phyloP scores from a whole-genome alignment of 352 stramenopile species.

The Phytopythium litorale region DNA sequence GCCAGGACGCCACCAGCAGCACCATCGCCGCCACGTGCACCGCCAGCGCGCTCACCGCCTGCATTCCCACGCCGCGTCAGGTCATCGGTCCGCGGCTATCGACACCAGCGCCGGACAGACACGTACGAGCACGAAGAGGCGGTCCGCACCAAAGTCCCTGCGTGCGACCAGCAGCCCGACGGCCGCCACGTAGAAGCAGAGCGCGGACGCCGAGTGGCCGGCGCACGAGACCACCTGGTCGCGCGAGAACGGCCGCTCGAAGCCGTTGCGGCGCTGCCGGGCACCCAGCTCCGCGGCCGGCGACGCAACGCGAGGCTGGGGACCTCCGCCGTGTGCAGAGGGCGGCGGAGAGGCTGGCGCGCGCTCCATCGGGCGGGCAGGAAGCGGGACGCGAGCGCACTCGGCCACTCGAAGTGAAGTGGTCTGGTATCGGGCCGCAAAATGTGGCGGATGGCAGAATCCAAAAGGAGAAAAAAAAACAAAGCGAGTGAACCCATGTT shows the following conservation, averaged over 20 bases:
- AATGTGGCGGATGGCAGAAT: too few relatives aligned
- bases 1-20: conserved; percentile 56
- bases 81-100: not conserved
- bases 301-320: not conserved
- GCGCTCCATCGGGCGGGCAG: not conserved
- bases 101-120: not conserved
- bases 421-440: too few relatives aligned
- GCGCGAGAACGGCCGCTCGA: conserved; percentile 64
- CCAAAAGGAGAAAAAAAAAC: too few relatives aligned
- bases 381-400: too few relatives aligned
- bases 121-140: conserved; percentile 13
- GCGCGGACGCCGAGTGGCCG: conserved; percentile 58
- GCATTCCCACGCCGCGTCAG: not conserved
- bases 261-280: conserved; percentile 58
- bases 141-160: conserved; percentile 2
- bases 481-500: too few relatives aligned
- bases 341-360: not conserved
- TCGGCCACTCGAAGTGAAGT: too few relatives aligned
- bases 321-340: not conserved
- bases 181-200: conserved; percentile 55
- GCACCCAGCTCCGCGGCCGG: conserved; percentile 15
- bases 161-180: conserved; percentile 16
- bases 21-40: conserved; percentile 47
- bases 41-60: conserved; percentile 50
- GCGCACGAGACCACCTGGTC: conserved; percentile 77